Base-by-base conservation (phyloP, 2,329 filamentous ascomycete species). In the Byssoonygena ceratinophila region DNA sequence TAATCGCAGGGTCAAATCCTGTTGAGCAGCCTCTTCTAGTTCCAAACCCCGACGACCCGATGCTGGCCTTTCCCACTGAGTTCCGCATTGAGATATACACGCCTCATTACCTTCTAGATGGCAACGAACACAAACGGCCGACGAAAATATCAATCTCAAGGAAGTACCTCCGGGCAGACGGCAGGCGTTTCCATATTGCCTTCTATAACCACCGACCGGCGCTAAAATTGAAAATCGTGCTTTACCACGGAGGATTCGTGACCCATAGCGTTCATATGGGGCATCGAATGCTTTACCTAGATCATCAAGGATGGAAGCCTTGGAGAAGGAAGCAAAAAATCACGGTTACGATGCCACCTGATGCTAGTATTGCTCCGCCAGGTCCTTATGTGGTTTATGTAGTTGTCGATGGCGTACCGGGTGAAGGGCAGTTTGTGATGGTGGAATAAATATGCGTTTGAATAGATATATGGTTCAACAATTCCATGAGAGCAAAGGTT, bases 251-350 rank as follows among this genome's bases (percentile, higher is more conserved):
- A 40, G 79, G 79, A 4, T 82, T 79, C 58, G 75, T 81, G 39
- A 82, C 79, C 32, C 79, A 82, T 63, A 75, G 72, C 1, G 60
- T 82, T 18, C 79, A 82, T 61, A 82, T 82, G 79, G 77, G 77
- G 40, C 77, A 80, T 57, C 73, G 78, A 9, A 77, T 81, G 74
- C 53, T 76, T 37, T 73, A 74, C 58, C 67, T 82, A 37, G 77
- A 81, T 56, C 66, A 62, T 41, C 66, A 64, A 18, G 75, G 74
- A 36, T 80, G 74, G 63, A 60, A 59, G n/a, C 60, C 69, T 1
- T 71, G 71, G 9, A 57, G 60, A 37, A 68, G 64, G 20, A 54
- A 78, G 57, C 74, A 68, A 22, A 61, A 54, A 11, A 54, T 81
- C 53, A 73, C 68, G 8, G 77, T 78, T 45, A 76, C 64, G 11